Evolutionary conservation across 2,329 filamentous ascomycete genomes (phyloP), one percentile per base, ranked within the genome.

Genomic region (Aureobasidium sp.): DNA sequence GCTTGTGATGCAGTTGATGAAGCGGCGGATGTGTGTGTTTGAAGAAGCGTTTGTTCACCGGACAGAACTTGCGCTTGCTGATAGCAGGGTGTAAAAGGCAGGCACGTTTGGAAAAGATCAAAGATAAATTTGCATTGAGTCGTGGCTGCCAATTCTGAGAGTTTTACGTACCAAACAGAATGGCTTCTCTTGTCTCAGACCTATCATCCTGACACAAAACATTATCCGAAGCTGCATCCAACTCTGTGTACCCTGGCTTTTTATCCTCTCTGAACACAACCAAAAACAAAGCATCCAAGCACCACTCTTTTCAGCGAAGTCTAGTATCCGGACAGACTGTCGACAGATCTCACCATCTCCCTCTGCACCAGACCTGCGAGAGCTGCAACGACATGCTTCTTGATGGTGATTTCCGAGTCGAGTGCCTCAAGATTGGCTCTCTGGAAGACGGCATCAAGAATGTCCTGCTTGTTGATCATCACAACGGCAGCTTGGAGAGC

Each of bases 361-460:
- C 56, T 48, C 34, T 59, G 56, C n/a, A 59, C 24, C 44, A 59
- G 13, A 7, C 43, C 32, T n/a, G 39, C 56, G 17, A 59, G 32
- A 6, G 56, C 43, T 15, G 43, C 56, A n/a, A 59, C 36, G 24
- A 59, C 24, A 32, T 59, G 56, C 44, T 48, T 50, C 56, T 50
- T 59, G 44, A 59, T 39, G 17, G 32, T n/a, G 20, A 13, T 20
- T n/a, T 59, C 56, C 2, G 43, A 48, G 17, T 39, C 32, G 17
- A 59, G 44, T 29, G 44, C 56, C 27, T 59, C 56, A 29, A 59
- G 44, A 13, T 32, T 59, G 24, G 56, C 44, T 41, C 43, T 59
- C 56, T 59, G 43, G 12, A 48, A 29, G 32, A 48, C 44, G 13
- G 56, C 56, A 8, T 48, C 24, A 13, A 59, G 32, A 12, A 59